Conservation (phyloP, 148 eudicot genomes). For the Cornus florida region DNA sequence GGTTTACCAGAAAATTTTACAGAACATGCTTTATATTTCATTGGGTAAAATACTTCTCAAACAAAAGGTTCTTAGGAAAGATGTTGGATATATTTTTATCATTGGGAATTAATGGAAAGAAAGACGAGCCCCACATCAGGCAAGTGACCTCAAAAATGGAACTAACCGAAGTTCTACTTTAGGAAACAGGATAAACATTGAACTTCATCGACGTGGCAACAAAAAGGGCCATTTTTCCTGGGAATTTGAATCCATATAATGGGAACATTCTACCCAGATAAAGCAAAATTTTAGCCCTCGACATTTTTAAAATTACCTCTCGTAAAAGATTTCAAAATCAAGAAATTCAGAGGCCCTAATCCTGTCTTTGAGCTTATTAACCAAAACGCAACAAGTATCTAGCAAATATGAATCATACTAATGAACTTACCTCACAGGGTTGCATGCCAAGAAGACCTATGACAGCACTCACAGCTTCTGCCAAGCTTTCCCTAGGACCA, state of each 20-base stretch:
- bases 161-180: not conserved
- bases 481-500: conserved; percentile 84
- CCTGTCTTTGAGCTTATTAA: not conserved
- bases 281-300: not conserved
- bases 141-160: not conserved
- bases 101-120: not conserved
- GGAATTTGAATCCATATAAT: not conserved
- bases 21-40: not conserved
- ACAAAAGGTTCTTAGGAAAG: not conserved
- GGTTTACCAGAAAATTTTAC: not conserved
- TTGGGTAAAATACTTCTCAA: not conserved
- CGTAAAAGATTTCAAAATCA: not conserved
- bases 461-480: conserved; percentile 90
- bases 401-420: not conserved
- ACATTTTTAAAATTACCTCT: not conserved
- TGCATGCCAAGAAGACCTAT: conserved; percentile 93
- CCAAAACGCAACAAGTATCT: not conserved
- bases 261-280: not conserved
- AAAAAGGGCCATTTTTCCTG: too few relatives aligned
- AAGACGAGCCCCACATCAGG: not conserved
- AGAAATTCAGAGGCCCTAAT: not conserved
- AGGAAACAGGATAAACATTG: not conserved
- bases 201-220: too few relatives aligned
- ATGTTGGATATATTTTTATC: not conserved
- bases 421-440: conserved; percentile 84